phyloP scores from a whole-genome alignment of 1,139 yeast species.

The Blastobotrys arbuscula region DNA sequence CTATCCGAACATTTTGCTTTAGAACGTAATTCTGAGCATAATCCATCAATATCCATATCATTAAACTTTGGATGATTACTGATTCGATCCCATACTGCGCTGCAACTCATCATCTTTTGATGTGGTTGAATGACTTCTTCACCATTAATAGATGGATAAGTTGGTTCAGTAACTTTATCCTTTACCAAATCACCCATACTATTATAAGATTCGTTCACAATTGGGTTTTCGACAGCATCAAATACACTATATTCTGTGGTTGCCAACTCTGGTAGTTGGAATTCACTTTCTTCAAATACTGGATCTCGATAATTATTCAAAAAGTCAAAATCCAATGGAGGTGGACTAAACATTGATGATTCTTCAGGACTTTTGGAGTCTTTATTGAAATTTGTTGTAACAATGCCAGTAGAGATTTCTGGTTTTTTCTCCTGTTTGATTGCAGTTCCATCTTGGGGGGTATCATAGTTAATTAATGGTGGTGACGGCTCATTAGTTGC shows the following conservation, averaged over 20 bases:
- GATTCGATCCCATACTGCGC: slow-evolving; percentile 94
- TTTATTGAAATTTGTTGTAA: not conserved
- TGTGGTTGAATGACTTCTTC: slow-evolving; percentile 30
- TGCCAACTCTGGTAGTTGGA: slow-evolving; percentile 32
- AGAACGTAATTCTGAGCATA: slow-evolving; percentile 77
- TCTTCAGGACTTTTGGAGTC: not conserved
- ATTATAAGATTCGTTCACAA: slow-evolving; percentile 16
- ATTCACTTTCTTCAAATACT: slow-evolving; percentile 29
- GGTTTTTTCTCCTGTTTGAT: slow-evolving; percentile 5
- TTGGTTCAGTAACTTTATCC: not conserved
- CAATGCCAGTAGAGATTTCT: slow-evolving; percentile 6
- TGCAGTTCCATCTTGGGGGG: not conserved
- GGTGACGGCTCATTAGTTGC: not conserved
- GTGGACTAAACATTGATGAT: slow-evolving; percentile 26
- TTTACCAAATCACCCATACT: slow-evolving; percentile 7
- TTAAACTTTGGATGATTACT: slow-evolving; percentile 91
- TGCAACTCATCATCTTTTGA: slow-evolving; percentile 52
- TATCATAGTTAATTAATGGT: not conserved
- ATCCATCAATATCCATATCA: slow-evolving; percentile 87
- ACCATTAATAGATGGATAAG: not conserved
- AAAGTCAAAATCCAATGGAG: slow-evolving; percentile 28
- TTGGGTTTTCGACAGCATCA: slow-evolving; percentile 48
- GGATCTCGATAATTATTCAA: slow-evolving; percentile 30
- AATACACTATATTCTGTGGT: slow-evolving; percentile 62
- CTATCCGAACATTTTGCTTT: slow-evolving; percentile 95